Percentiles rank a stretch among this genome's conserved stretches.
These are phyloP conservation scores for Penicillium goetzii DNA, from an alignment of 495 filamentous ascomycete species.

Conservation along the genomic window DNA sequence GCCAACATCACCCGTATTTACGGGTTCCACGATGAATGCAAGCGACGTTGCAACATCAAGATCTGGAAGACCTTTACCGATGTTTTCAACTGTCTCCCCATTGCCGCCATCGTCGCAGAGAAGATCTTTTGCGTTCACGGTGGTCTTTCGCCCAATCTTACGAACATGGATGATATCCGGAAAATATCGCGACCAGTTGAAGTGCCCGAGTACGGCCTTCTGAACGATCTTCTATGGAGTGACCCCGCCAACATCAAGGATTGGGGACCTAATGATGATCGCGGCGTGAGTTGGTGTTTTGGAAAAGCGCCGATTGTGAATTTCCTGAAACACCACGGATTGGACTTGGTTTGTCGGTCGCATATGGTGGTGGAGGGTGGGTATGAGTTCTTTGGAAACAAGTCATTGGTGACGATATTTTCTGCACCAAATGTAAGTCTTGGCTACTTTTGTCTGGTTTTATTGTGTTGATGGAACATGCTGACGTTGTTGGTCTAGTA, in stretches of 20 bases:
- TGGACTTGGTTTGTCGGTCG: slow-evolving; percentile 12
- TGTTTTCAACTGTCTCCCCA: slow-evolving; percentile 10
- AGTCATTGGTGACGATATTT: slow-evolving; percentile 12
- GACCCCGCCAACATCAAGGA: slow-evolving; percentile 10
- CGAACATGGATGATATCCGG: slow-evolving; percentile 14
- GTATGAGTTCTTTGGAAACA: slow-evolving; percentile 14
- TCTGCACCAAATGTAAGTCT: slow-evolving; percentile 13
- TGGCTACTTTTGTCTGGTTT: neutral
- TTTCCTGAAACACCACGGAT: slow-evolving; percentile 8
- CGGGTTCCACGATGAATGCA: slow-evolving; percentile 12
- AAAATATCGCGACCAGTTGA: slow-evolving; percentile 11
- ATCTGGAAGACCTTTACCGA: slow-evolving; percentile 13
- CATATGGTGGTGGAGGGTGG: slow-evolving; percentile 15
- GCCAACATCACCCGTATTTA: slow-evolving; percentile 14
- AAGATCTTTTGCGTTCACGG: slow-evolving; percentile 13
- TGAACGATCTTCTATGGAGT: slow-evolving; percentile 11
- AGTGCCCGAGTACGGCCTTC: slow-evolving; percentile 12
- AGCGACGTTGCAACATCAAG: slow-evolving; percentile 12
- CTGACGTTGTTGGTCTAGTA: slow-evolving; percentile 7
- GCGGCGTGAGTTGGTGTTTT: slow-evolving; percentile 13
- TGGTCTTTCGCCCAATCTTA: slow-evolving; percentile 9
- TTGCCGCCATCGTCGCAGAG: slow-evolving; percentile 11
- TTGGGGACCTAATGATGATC: slow-evolving; percentile 10
- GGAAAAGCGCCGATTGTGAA: slow-evolving; percentile 9
- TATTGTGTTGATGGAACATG: neutral